Percentiles rank a stretch among this genome's conserved stretches.
Conservation (phyloP, 164 flowering plant genomes). For the Taxillus chinensis region DNA sequence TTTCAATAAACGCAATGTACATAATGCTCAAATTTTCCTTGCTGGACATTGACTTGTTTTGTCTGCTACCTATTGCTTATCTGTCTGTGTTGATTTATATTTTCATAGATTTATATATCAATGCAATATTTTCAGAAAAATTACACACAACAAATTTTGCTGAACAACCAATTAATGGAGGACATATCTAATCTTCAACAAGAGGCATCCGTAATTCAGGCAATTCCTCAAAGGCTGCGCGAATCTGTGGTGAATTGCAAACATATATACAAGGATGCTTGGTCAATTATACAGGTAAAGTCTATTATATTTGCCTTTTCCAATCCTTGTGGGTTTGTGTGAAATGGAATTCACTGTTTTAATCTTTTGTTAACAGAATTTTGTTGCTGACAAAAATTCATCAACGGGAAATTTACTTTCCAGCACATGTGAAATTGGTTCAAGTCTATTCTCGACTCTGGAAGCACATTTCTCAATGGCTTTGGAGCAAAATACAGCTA, state of each 20-base stretch:
- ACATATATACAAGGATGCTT: conserved; percentile 42
- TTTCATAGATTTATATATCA: no score
- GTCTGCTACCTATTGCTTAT: neutral
- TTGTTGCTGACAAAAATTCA: conserved; percentile 38
- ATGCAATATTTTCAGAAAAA: no score
- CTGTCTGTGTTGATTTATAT: neutral
- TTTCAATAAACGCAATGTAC: neutral
- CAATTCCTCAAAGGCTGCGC: conserved; percentile 44
- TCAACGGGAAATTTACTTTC: conserved; percentile 41
- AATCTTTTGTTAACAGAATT: conserved; percentile 31
- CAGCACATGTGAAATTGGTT: conserved; percentile 51
- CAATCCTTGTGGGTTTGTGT: neutral
- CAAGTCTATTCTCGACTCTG: conserved; percentile 49
- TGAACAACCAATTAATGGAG: conserved; percentile 12
- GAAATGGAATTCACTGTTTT: conserved; percentile 1
- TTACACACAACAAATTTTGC: no score
- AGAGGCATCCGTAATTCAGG: conserved; percentile 35
- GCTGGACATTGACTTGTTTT: neutral
- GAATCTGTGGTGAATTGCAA: conserved; percentile 60
- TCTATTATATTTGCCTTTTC: neutral
- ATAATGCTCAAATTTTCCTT: neutral
- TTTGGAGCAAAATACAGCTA: conserved; percentile 17
- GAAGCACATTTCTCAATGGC: conserved; percentile 43
- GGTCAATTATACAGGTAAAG: conserved; percentile 47
- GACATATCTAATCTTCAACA: conserved; percentile 57